Conservation (phyloP, 441 rosid species). For the Sinapis alba region DNA sequence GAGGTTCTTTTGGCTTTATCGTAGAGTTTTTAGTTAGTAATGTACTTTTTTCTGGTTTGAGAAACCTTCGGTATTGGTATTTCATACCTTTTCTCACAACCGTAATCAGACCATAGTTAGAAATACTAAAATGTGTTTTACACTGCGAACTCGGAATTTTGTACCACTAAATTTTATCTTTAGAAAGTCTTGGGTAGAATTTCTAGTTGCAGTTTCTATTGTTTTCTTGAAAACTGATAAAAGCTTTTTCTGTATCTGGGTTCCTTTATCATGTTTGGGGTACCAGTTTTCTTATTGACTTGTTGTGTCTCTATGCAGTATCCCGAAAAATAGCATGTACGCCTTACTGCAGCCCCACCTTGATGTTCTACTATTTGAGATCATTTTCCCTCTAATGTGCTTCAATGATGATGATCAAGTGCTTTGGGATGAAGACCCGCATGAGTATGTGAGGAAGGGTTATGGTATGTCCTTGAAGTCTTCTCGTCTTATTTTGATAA, state of each 20-base stretch:
- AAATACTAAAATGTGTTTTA: neutral
- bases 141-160: neutral
- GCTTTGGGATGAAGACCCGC: conserved; percentile 99
- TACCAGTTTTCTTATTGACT: conserved; percentile 10
- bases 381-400: conserved; percentile 97
- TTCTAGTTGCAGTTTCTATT: conserved; percentile 9
- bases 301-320: conserved; percentile 54
- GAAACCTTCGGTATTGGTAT: neutral
- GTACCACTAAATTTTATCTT: conserved; percentile 7
- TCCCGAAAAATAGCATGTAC: conserved; percentile 87
- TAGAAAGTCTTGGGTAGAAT: neutral
- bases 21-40: neutral
- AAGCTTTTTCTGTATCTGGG: conserved; percentile 10
- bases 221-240: conserved; percentile 8
- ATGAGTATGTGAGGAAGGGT: conserved; percentile 99
- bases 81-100: conserved; percentile 2
- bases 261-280: conserved; percentile 8
- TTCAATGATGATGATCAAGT: conserved; percentile 96
- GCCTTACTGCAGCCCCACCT: conserved; percentile 82
- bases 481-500: conserved; percentile 23
- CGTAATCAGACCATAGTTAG: neutral
- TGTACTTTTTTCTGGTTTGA: neutral
- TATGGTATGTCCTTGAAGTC: conserved; percentile 67
- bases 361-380: conserved; percentile 86
- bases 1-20: conserved; percentile 4